phyloP scores from a whole-genome alignment of 2,329 filamentous ascomycete genomes.

The Pseudopyrenochaeta lycopersici region DNA sequence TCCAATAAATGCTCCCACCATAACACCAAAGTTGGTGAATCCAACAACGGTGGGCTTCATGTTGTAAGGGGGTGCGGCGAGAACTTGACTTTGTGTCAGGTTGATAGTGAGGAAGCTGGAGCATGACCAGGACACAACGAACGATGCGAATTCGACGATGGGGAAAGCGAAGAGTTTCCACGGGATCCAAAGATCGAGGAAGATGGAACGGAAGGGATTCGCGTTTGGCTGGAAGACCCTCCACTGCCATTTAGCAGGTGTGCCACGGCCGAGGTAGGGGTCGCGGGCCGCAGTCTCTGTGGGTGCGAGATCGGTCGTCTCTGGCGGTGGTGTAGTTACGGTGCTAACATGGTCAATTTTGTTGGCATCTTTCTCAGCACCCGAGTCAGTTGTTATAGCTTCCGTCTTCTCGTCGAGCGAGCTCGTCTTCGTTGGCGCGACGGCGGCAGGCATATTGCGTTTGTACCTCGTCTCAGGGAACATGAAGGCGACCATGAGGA shows the following conservation, averaged over 20 bases:
- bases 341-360: constrained; percentile 37
- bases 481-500: constrained; percentile 64
- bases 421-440: constrained; percentile 10
- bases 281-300: constrained; percentile 57
- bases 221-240: constrained; percentile 60
- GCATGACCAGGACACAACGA: constrained; percentile 69
- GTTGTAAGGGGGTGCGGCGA: constrained; percentile 65
- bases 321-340: constrained; percentile 21
- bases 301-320: constrained; percentile 31
- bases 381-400: constrained; percentile 9
- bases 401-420: constrained; percentile 30
- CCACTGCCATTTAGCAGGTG: constrained; percentile 66
- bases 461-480: constrained; percentile 72
- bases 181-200: constrained; percentile 67
- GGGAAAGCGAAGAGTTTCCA: constrained; percentile 70
- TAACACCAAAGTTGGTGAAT: constrained; percentile 66
- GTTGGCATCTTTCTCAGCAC: constrained; percentile 31
- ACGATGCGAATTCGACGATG: constrained; percentile 69
- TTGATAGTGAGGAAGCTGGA: constrained; percentile 68
- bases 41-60: constrained; percentile 60
- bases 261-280: constrained; percentile 65
- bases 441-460: constrained; percentile 51
- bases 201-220: constrained; percentile 56
- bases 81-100: constrained; percentile 65
- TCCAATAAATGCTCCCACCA: constrained; percentile 64